Conservation (phyloP, 2,329 filamentous ascomycete species). For the Ploettnerulaceae sp. region DNA sequence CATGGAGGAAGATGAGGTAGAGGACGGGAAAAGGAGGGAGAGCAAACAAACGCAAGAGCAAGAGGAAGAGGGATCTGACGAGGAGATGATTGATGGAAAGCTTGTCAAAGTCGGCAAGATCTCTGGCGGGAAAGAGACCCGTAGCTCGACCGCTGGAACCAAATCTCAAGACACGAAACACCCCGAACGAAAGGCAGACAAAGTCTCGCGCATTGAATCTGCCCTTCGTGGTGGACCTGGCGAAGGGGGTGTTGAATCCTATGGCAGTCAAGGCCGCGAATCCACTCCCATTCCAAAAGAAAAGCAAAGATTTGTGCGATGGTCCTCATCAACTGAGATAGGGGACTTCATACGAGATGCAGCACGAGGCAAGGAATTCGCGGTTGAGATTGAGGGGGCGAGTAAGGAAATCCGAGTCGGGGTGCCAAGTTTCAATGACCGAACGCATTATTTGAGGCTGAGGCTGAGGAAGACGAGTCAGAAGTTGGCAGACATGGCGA, state of each 20-base stretch:
- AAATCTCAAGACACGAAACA: slow-evolving; percentile 16
- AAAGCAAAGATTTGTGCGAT: slow-evolving; percentile 67
- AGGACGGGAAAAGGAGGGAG: slow-evolving; percentile 24
- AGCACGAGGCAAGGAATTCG: slow-evolving; percentile 77
- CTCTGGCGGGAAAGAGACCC: slow-evolving; percentile 34
- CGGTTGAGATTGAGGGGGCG: slow-evolving; percentile 72
- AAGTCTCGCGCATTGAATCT: slow-evolving; percentile 30
- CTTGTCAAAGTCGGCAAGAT: slow-evolving; percentile 35
- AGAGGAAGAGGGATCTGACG: slow-evolving; percentile 41
- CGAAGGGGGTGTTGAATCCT: slow-evolving; percentile 61
- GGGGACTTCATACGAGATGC: slow-evolving; percentile 93
- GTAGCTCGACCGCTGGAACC: slow-evolving; percentile 3
- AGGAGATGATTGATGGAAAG: slow-evolving; percentile 46
- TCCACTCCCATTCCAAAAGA: slow-evolving; percentile 16
- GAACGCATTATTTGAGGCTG: slow-evolving; percentile 83
- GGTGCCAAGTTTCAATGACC: slow-evolving; percentile 82
- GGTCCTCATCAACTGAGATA: slow-evolving; percentile 84
- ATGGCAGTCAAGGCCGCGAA: slow-evolving; percentile 65
- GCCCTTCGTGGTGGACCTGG: slow-evolving; percentile 43
- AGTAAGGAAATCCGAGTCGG: slow-evolving; percentile 66
- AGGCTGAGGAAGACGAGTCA: slow-evolving; percentile 66
- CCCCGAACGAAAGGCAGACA: background rate
- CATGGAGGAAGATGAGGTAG: slow-evolving; percentile 30
- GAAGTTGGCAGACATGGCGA: slow-evolving; percentile 63
- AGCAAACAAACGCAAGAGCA: slow-evolving; percentile 31